Conservation (phyloP, 176 grass and related monocot species). For the Guadua angustifolia region DNA sequence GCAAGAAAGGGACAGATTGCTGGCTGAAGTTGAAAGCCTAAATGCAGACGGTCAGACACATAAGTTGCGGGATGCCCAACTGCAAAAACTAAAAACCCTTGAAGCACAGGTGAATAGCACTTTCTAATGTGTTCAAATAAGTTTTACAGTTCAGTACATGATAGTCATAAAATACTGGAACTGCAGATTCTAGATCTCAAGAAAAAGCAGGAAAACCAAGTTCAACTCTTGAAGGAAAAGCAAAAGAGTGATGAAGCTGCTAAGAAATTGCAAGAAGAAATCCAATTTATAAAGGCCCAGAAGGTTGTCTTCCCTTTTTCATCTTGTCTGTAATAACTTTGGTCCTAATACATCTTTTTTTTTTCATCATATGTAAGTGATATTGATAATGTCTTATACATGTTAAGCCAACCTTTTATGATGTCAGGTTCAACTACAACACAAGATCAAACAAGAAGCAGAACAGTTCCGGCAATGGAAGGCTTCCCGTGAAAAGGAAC, state of each 20-base stretch:
- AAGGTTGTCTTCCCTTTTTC: conserved; percentile 57
- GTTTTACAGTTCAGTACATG: conserved; percentile 6
- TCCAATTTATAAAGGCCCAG: conserved; percentile 94
- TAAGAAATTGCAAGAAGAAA: conserved; percentile 99
- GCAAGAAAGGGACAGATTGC: conserved; percentile 94
- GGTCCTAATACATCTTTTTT: conserved; percentile 11
- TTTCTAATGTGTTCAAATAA: conserved; percentile 34
- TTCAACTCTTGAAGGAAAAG: conserved; percentile 95
- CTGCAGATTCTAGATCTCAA: conserved; percentile 92
- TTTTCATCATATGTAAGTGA: not conserved
- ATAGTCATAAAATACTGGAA: conserved; percentile 24
- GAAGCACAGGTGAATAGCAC: conserved; percentile 75
- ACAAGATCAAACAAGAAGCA: conserved; percentile 99
- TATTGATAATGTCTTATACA: conserved; percentile 8
- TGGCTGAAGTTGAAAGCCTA: conserved; percentile 96
- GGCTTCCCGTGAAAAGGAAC: conserved; percentile 96
- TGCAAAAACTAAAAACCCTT: conserved; percentile 92
- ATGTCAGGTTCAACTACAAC: conserved; percentile 88
- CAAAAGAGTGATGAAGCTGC: conserved; percentile 97
- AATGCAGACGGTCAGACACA: conserved; percentile 85
- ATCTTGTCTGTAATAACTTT: not conserved
- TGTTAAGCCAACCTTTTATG: conserved; percentile 26
- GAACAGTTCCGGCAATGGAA: conserved; percentile 97
- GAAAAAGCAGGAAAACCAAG: conserved; percentile 98
- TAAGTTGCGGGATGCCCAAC: conserved; percentile 83